Conservation (phyloP, 2,329 filamentous ascomycete genomes). For the Cercospora sp. region DNA sequence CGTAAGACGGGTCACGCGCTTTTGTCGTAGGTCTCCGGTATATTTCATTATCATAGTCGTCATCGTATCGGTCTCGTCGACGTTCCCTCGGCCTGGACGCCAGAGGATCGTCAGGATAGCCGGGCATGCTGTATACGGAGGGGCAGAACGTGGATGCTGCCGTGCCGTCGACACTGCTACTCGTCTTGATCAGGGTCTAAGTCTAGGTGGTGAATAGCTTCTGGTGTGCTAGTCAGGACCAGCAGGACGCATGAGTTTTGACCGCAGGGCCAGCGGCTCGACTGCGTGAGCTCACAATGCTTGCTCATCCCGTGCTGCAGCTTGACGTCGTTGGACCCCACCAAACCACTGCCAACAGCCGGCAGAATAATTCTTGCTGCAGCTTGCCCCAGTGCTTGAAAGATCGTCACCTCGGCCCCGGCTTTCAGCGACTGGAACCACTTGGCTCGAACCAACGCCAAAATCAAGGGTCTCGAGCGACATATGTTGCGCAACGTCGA, state of each 20-base stretch:
- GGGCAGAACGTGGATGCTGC: neutral
- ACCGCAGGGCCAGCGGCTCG: neutral
- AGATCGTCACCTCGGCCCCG: constrained; percentile 3
- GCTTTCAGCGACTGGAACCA: constrained; percentile 10
- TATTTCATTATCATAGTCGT: constrained; percentile 23
- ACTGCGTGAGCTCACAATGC: constrained; percentile 8
- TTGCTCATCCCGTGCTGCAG: constrained; percentile 12
- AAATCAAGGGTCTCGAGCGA: neutral
- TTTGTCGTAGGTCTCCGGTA: constrained; percentile 23
- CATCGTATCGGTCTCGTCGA: constrained; percentile 25
- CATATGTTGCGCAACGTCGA: neutral
- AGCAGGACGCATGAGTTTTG: constrained; percentile 14
- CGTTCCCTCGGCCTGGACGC: constrained; percentile 15
- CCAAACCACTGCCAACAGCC: constrained; percentile 2
- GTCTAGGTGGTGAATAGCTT: neutral
- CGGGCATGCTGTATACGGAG: constrained; percentile 19
- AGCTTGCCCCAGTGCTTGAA: neutral
- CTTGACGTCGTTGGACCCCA: constrained; percentile 17
- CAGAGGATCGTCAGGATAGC: constrained; percentile 25
- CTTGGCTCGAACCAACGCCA: constrained; percentile 8
- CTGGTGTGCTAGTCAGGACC: constrained; percentile 12
- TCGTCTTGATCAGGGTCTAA: constrained; percentile 3
- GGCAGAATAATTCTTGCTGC: neutral
- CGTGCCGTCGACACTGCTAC: neutral
- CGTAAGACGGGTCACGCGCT: constrained; percentile 18